These are phyloP conservation scores for Microstegium vimineum DNA, from an alignment of 176 grass and related monocot genomes.

Conservation along the genomic window DNA sequence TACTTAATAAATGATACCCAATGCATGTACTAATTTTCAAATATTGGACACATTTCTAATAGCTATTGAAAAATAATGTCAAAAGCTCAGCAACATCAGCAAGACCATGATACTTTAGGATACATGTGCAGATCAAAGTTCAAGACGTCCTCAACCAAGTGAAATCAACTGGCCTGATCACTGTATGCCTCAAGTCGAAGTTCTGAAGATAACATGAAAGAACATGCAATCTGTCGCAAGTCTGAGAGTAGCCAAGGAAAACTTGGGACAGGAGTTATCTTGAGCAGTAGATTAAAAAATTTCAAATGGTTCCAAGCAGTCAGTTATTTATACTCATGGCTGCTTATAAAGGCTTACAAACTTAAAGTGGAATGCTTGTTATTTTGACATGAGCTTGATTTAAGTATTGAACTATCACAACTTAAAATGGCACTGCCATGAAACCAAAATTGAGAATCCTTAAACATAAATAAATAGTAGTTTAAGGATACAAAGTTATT, in stretches of 20 bases:
- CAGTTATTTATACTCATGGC: neutral
- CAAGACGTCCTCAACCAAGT: conserved; percentile 36
- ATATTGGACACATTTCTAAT: conserved; percentile 14
- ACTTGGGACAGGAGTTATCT: conserved; percentile 20
- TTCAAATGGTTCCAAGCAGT: conserved; percentile 3
- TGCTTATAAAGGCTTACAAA: conserved; percentile 1
- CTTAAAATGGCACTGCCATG: neutral
- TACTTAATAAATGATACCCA: conserved; percentile 34
- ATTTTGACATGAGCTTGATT: neutral
- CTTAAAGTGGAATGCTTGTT: neutral
- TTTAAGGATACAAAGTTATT: conserved; percentile 65
- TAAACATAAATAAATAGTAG: conserved; percentile 27
- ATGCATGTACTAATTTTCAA: conserved; percentile 10
- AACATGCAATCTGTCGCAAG: conserved; percentile 35
- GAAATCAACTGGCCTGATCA: conserved; percentile 42
- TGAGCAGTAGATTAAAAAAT: conserved; percentile 7
- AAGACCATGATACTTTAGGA: conserved; percentile 43
- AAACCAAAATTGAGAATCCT: neutral
- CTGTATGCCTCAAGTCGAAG: conserved; percentile 36
- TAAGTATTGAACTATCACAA: conserved; percentile 5
- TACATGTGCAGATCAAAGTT: conserved; percentile 56
- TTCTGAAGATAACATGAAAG: conserved; percentile 47
- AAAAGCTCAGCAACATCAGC: conserved; percentile 8
- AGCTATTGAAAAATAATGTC: neutral
- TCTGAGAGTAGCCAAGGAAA: conserved; percentile 40